Conservation (phyloP, 148 eudicot genomes). For the Vaccinium myrtillus region DNA sequence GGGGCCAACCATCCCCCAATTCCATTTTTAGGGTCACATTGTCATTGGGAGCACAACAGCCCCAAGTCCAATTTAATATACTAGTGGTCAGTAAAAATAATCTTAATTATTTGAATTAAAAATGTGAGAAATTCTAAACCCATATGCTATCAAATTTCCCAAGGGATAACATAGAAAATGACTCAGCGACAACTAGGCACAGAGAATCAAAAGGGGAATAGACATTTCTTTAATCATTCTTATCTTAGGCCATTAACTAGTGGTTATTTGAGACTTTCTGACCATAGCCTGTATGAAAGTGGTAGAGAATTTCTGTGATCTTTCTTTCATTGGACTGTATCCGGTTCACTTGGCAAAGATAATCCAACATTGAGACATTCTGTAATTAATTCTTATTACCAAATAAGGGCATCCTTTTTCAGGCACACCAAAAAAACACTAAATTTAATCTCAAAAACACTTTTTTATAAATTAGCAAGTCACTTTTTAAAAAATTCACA, state of each 20-base stretch:
- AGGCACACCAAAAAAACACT: no score
- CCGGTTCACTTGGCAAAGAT: neutral
- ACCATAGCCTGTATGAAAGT: neutral
- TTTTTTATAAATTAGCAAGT: no score
- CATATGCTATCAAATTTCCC: neutral
- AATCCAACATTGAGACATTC: neutral
- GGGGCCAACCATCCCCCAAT: no score
- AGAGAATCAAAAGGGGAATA: neutral
- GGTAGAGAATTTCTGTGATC: neutral
- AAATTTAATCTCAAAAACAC: no score
- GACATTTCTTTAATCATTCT: constrained; percentile 3
- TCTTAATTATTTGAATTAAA: neutral
- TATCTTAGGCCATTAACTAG: neutral
- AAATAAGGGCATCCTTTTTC: no score
- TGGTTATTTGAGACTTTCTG: neutral
- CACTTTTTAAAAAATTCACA: no score
- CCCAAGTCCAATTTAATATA: neutral
- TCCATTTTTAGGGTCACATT: no score
- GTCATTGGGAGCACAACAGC: neutral
- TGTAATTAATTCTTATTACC: neutral
- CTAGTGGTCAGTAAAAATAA: neutral
- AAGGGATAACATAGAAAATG: neutral
- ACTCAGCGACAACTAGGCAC: neutral
- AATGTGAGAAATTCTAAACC: neutral
- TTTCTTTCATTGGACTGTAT: neutral